Percentiles rank a stretch among this genome's conserved stretches.
Conservation (phyloP, 768 basidiomycete genomes). For the Daedaleopsis sinensis region DNA sequence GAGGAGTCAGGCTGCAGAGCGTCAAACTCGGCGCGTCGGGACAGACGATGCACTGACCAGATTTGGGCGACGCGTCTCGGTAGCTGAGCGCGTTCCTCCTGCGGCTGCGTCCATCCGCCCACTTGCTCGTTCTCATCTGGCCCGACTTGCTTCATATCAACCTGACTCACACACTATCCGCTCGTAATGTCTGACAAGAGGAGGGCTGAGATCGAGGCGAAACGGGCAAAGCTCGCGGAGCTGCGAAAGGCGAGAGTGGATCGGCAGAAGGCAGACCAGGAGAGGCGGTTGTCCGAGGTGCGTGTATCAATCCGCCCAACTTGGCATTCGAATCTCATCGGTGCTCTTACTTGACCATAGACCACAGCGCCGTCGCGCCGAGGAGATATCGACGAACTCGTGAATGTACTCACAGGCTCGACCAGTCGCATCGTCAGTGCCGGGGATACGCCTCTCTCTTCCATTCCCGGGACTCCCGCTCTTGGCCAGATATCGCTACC, state of each 20-base stretch:
- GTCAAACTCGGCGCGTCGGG: not conserved
- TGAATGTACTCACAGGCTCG: constrained; percentile 56
- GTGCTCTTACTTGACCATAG: constrained; percentile 25
- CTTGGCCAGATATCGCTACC: constrained; percentile 41
- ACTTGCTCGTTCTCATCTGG: not conserved
- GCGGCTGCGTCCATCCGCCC: not conserved
- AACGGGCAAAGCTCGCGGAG: constrained; percentile 85
- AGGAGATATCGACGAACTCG: constrained; percentile 74
- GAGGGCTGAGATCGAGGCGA: constrained; percentile 88
- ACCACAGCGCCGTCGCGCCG: constrained; percentile 38
- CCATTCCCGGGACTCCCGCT: constrained; percentile 72
- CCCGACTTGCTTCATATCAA: not conserved
- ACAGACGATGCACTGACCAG: not conserved
- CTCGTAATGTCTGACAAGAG: constrained; percentile 60
- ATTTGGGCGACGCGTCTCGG: constrained; percentile 12
- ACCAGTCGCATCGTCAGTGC: constrained; percentile 57
- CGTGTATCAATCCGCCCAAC: not conserved
- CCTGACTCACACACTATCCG: not conserved
- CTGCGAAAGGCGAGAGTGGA: constrained; percentile 78
- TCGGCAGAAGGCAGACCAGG: constrained; percentile 57
- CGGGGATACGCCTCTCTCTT: constrained; percentile 70
- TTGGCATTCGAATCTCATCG: too few species aligned
- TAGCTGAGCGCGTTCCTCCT: constrained; percentile 2
- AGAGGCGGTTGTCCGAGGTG: constrained; percentile 32
- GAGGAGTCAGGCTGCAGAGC: not conserved